phyloP scores from a whole-genome alignment of 1,139 yeast species.

The Trichomonascaceae sp. region DNA sequence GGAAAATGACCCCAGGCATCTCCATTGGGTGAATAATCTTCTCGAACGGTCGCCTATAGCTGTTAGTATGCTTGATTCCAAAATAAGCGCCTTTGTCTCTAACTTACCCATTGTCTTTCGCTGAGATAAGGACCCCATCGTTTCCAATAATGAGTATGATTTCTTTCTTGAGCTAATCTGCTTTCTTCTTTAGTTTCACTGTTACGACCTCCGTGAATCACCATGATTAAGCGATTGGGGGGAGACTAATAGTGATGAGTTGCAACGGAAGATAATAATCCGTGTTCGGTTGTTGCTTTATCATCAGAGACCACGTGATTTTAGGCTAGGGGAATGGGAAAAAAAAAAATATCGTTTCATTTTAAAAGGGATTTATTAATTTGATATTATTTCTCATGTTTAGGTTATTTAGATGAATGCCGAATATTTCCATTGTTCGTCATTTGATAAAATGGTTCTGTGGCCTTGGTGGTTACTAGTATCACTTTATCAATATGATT shows the following conservation, averaged over 20 bases:
- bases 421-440: neutral
- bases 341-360: neutral
- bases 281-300: neutral
- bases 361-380: conserved; percentile 6
- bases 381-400: conserved; percentile 10
- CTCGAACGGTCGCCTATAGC: conserved; percentile 73
- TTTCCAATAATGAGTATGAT: conserved; percentile 60
- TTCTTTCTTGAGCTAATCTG: conserved; percentile 55
- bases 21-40: conserved; percentile 78
- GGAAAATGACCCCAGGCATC: conserved; percentile 93
- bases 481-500: neutral
- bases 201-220: conserved; percentile 25
- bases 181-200: conserved; percentile 55
- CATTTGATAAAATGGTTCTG: neutral
- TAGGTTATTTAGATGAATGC: no score
- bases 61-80: conserved; percentile 6
- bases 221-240: conserved; percentile 19
- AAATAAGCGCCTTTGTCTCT: neutral
- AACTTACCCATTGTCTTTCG: conserved; percentile 74
- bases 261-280: neutral
- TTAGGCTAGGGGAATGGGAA: neutral
- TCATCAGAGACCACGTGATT: neutral
- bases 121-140: conserved; percentile 92
- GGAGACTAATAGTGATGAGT: neutral
- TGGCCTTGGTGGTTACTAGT: neutral